Base-by-base conservation (phyloP, 2,329 filamentous ascomycete genomes). In the Fusarium pseudograminearum region DNA sequence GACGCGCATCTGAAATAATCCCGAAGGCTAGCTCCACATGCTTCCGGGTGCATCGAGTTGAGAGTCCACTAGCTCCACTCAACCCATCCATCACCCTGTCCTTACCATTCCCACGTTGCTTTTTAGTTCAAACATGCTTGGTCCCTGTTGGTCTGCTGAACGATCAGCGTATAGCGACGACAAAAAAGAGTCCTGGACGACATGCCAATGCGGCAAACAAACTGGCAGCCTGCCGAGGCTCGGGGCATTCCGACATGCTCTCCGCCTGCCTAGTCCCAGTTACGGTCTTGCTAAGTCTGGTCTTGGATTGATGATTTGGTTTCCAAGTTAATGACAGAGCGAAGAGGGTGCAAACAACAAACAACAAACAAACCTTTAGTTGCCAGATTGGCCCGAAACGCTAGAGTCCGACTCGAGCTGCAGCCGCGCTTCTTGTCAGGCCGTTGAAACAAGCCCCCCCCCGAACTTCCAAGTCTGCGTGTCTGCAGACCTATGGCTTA, bases 361-460 rank as follows among this genome's bases (percentile, higher is more conserved):
- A 9, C 20, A 22, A 41, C 22, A 33, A 26, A 44, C 65, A 57
- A 22, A 44, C 61, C 34, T 18, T 20, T n/a, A n/a, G 24, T 26
- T 41, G 48, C 42, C 53, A 42, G 36, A 47, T 44, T 50, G 57
- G 56, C 60, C 62, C 45, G 50, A 53, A 33, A 50, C 67, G 42
- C 67, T 70, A 67, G 59, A 63, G 42, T 46, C 44, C 45, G 40
- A 60, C 42, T 63, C 50, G 42, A 59, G 42, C 56, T 67, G 48
- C 59, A 70, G 62, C 57, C 57, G 50, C 36, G 59, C 50, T 58
- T 70, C 45, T 70, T 46, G 62, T 64, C 62, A 67, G 52, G 66
- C 67, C 67, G 67, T 70, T 70, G 62, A 64, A 70, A 70, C 67
- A 70, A 70, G 57, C 62, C 63, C 63, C 63, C 63, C 8, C 47